Percentiles rank a stretch among this genome's conserved stretches.
These are phyloP conservation scores for Diaporthe sp. DNA, from an alignment of 2,329 filamentous ascomycete species.

Conservation along the genomic window DNA sequence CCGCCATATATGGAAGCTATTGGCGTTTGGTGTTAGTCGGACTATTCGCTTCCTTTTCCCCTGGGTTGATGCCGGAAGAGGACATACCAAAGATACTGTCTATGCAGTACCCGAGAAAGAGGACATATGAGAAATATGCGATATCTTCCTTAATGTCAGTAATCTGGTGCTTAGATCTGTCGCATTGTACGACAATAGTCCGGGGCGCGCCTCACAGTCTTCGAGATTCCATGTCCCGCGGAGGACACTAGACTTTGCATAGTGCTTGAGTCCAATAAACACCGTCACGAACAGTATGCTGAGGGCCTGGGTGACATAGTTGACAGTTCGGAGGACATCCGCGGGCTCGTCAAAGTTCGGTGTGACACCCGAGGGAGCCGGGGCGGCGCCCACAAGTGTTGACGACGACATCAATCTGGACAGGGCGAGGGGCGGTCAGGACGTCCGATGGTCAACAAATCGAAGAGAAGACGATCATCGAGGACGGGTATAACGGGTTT, in stretches of 20 bases:
- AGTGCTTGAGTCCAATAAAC: conserved; percentile 41
- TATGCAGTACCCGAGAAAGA: conserved; percentile 44
- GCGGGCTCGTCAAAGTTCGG: conserved; percentile 41
- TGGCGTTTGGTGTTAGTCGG: background rate
- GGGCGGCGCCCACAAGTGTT: conserved; percentile 37
- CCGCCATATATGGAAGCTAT: conserved; percentile 46
- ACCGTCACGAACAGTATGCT: conserved; percentile 41
- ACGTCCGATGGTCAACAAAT: background rate
- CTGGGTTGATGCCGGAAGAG: background rate
- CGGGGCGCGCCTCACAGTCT: conserved; percentile 41
- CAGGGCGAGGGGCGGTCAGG: background rate
- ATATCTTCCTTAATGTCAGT: background rate
- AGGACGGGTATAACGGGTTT: conserved; percentile 1
- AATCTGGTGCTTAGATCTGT: background rate
- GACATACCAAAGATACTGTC: conserved; percentile 40
- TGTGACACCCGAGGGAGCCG: conserved; percentile 41
- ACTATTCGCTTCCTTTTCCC: background rate
- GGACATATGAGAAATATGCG: conserved; percentile 36
- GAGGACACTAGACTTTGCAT: conserved; percentile 39
- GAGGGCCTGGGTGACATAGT: conserved; percentile 43
- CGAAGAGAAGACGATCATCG: conserved; percentile 5
- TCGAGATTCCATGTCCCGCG: conserved; percentile 38
- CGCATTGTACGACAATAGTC: background rate
- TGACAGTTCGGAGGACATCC: conserved; percentile 42
- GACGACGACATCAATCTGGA: background rate